A percentile compares a stretch with the other conserved stretches of the same genome.
Conservation (phyloP, 441 rosid genomes). For the Isatis lusitanica region DNA sequence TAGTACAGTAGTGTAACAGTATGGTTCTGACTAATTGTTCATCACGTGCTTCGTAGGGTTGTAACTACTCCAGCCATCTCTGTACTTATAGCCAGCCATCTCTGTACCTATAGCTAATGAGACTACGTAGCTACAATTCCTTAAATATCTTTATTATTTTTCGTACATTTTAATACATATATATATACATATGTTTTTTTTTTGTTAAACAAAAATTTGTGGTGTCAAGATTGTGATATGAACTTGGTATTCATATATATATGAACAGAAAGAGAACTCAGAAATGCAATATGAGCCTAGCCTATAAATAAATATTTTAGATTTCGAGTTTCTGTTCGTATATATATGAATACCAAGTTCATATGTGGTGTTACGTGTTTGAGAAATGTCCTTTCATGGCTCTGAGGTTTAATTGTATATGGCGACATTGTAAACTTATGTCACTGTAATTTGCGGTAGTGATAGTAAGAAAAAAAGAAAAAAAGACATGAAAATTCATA, state of each 20-base stretch:
- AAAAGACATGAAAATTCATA: background rate
- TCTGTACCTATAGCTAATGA: background rate
- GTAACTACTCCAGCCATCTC: no score
- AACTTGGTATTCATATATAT: background rate
- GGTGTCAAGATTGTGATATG: background rate
- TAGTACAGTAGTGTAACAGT: conserved; percentile 17
- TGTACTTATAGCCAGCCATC: background rate
- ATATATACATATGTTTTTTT: background rate
- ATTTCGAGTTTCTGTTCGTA: no score
- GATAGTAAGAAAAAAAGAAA: background rate
- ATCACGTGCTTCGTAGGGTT: conserved; percentile 22
- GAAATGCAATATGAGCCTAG: no score
- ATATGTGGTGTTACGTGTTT: background rate
- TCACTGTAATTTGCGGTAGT: background rate
- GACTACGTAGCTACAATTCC: conserved; percentile 2
- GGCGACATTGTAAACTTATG: background rate
- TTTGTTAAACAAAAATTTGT: no score
- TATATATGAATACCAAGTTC: no score
- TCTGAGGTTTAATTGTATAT: background rate
- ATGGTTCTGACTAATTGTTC: conserved; percentile 15
- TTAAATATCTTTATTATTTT: background rate
- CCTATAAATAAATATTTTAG: no score
- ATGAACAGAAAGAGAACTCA: background rate
- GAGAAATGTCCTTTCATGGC: background rate
- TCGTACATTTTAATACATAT: background rate